Percentiles rank a stretch among this genome's conserved stretches.
phyloP scores from a whole-genome alignment of 805 yeast genomes.

The Starmerella bombi region DNA sequence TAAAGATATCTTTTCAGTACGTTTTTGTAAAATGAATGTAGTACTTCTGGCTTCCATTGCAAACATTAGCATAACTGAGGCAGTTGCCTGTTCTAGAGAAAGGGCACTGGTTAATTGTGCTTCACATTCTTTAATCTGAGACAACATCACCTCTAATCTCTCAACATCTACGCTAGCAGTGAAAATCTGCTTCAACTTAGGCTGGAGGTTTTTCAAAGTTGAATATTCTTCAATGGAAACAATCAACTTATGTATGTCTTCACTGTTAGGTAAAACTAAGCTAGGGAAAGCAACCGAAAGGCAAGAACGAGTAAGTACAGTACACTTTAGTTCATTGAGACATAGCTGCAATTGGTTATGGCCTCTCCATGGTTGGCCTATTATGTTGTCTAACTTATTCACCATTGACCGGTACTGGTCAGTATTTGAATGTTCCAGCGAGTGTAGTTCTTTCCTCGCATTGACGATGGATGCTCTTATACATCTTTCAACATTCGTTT shows the following conservation, averaged over 20 bases:
- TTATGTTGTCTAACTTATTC: not conserved
- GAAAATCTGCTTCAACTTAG: not conserved
- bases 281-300: not conserved
- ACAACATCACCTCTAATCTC: not conserved
- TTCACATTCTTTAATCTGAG: not conserved
- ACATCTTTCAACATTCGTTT: slow-evolving; percentile 13
- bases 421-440: not conserved
- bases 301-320: not conserved
- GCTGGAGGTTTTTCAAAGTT: not conserved
- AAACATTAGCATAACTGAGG: slow-evolving; percentile 5
- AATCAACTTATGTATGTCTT: not conserved
- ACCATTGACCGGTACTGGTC: not conserved
- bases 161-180: not conserved
- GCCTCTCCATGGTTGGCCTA: not conserved
- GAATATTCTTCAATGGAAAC: not conserved
- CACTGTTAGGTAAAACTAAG: not conserved
- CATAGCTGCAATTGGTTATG: not conserved
- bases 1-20: not conserved
- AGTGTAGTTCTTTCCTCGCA: not conserved
- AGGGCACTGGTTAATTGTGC: not conserved
- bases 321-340: not conserved
- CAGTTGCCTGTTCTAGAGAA: slow-evolving; percentile 2
- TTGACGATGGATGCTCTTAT: slow-evolving; percentile 1
- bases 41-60: slow-evolving; percentile 1
- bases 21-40: not conserved